A percentile compares a stretch with the other conserved stretches of the same genome.
Conservation (phyloP, 2,329 filamentous ascomycete genomes). For the Penicillium sclerotiorum region DNA sequence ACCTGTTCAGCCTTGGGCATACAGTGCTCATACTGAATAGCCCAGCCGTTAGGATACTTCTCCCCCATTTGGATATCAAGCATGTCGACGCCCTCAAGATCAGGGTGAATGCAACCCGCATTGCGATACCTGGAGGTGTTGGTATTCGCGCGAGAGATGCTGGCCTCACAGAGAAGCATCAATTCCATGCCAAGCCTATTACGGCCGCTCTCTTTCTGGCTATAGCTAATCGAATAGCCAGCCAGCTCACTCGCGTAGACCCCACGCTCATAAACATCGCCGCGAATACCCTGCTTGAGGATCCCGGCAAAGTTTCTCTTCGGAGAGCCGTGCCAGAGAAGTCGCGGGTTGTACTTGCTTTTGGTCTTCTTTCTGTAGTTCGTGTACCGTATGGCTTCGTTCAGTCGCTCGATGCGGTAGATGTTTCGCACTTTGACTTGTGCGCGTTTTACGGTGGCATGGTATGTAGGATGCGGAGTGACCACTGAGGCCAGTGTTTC, state of each 20-base stretch:
- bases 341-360: not conserved
- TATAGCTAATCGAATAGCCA: not conserved
- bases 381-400: not conserved
- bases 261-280: not conserved
- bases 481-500: no score
- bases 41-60: no score
- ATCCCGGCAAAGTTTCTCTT: not conserved
- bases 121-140: not conserved
- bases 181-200: no score
- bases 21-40: not conserved
- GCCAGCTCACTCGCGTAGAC: not conserved
- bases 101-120: not conserved
- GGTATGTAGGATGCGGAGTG: no score
- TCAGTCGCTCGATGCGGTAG: constrained; percentile 3
- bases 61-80: not conserved
- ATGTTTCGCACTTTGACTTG: constrained; percentile 1
- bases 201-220: no score
- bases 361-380: not conserved
- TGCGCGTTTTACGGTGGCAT: no score
- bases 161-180: constrained; percentile 2
- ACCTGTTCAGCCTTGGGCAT: not conserved
- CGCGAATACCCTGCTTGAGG: not conserved
- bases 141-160: no score
- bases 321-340: constrained; percentile 6
- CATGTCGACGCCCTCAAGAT: not conserved